phyloP scores from a whole-genome alignment of 2,329 filamentous ascomycete species.

The Penicillium freii region DNA sequence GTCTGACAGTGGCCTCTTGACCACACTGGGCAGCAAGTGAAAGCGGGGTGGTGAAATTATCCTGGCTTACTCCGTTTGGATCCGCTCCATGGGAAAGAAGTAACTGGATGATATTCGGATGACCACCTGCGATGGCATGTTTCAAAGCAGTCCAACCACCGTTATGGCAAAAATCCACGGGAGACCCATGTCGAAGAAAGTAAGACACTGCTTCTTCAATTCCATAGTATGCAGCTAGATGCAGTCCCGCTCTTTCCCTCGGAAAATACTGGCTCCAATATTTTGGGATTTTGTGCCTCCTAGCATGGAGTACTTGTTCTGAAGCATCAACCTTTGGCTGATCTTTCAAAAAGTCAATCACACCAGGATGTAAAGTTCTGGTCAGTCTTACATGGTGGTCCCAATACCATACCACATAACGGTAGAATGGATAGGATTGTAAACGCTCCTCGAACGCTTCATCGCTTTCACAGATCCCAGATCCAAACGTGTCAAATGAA shows the following conservation, averaged over 20 bases:
- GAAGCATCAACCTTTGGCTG: neutral
- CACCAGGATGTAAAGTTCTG: neutral
- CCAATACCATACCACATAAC: neutral
- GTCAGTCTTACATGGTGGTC: neutral
- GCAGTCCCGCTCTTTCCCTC: neutral
- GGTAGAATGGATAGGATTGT: neutral
- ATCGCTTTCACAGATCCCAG: neutral
- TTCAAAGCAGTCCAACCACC: neutral
- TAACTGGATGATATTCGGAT: accelerated
- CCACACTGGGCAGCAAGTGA: neutral
- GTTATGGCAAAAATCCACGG: neutral
- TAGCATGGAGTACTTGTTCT: neutral
- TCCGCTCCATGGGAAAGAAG: neutral
- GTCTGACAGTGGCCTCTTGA: neutral
- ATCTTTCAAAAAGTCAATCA: neutral
- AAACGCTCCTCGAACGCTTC: neutral
- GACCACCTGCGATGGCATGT: neutral
- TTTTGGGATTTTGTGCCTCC: too few relatives aligned
- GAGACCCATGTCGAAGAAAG: neutral
- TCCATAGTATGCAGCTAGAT: neutral
- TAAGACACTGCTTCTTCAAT: neutral
- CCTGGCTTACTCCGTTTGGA: neutral
- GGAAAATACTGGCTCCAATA: neutral
- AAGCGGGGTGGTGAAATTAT: neutral
- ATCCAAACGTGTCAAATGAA: neutral